phyloP scores from a whole-genome alignment of 2,329 filamentous ascomycete species.

The Elsinoe batatas region DNA sequence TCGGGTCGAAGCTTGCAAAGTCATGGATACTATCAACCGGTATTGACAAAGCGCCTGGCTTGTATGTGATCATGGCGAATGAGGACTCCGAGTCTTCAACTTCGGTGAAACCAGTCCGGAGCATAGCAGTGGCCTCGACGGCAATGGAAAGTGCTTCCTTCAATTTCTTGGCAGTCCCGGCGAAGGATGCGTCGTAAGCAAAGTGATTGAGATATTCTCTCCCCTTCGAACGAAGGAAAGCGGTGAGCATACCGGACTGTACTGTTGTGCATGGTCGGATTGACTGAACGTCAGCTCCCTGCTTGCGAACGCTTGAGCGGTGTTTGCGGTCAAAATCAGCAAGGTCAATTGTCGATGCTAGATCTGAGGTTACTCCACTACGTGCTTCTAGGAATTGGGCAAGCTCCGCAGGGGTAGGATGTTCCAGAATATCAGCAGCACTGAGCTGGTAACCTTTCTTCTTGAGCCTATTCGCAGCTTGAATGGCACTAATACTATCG shows the following conservation, averaged over 20 bases:
- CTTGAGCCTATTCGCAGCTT: slow-evolving; percentile 61
- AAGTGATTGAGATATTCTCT: slow-evolving; percentile 67
- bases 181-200: slow-evolving; percentile 40
- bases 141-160: slow-evolving; percentile 49
- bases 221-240: slow-evolving; percentile 59
- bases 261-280: slow-evolving; percentile 69
- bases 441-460: slow-evolving; percentile 49
- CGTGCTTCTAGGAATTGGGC: slow-evolving; percentile 20
- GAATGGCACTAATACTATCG: slow-evolving; percentile 79
- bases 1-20: neutral
- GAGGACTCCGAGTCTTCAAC: slow-evolving; percentile 50
- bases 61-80: slow-evolving; percentile 67
- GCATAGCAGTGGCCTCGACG: slow-evolving; percentile 52
- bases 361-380: slow-evolving; percentile 13
- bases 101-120: slow-evolving; percentile 64
- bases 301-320: slow-evolving; percentile 25
- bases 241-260: slow-evolving; percentile 69
- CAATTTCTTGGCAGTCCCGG: slow-evolving; percentile 35
- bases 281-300: slow-evolving; percentile 38
- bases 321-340: slow-evolving; percentile 40
- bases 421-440: slow-evolving; percentile 64
- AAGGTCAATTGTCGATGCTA: slow-evolving; percentile 36
- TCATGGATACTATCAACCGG: slow-evolving; percentile 14
- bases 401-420: slow-evolving; percentile 28
- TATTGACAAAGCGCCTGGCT: slow-evolving; percentile 15